Evolutionary conservation across 805 yeast genomes (phyloP).

Genomic region (Saccharomycopsis olivae): DNA sequence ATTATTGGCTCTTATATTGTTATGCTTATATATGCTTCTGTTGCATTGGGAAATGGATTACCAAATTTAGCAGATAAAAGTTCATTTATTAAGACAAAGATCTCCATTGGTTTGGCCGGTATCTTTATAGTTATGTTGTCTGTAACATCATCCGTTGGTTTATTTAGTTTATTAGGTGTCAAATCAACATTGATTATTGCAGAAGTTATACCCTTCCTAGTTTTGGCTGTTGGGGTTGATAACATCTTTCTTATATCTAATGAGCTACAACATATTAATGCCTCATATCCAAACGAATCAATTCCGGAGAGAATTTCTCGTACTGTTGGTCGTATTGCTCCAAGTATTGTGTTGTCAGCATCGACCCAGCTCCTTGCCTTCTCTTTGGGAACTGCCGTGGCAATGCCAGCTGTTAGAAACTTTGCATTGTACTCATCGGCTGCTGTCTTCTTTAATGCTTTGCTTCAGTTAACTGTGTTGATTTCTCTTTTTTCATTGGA

Average conservation of each 20-base stretch:
- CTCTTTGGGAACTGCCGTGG: constrained; percentile 63
- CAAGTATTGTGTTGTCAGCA: constrained; percentile 74
- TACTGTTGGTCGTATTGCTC: constrained; percentile 70
- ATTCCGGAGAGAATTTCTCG: constrained; percentile 50
- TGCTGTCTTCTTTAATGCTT: constrained; percentile 67
- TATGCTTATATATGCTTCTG: constrained; percentile 83
- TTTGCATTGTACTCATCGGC: constrained; percentile 88
- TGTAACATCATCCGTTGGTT: constrained; percentile 73
- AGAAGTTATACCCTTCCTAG: constrained; percentile 89
- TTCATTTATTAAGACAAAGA: constrained; percentile 40
- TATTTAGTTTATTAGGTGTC: constrained; percentile 64
- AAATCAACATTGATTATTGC: constrained; percentile 89
- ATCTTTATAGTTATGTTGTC: constrained; percentile 72
- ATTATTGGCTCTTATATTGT: constrained; percentile 64
- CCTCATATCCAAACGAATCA: constrained; percentile 33
- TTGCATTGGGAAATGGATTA: constrained; percentile 60
- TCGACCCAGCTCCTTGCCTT: constrained; percentile 74
- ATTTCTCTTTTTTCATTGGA: constrained; percentile 62
- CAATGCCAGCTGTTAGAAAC: constrained; percentile 94
- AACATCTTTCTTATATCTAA: constrained; percentile 81
- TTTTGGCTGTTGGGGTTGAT: constrained; percentile 93
- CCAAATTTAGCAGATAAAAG: constrained; percentile 28
- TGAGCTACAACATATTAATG: constrained; percentile 52
- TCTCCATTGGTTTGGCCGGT: constrained; percentile 75
- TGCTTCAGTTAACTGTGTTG: constrained; percentile 74